Percentiles rank a stretch among this genome's conserved stretches.
Conservation (phyloP, 2,329 filamentous ascomycete genomes). For the Fusarium sp. region DNA sequence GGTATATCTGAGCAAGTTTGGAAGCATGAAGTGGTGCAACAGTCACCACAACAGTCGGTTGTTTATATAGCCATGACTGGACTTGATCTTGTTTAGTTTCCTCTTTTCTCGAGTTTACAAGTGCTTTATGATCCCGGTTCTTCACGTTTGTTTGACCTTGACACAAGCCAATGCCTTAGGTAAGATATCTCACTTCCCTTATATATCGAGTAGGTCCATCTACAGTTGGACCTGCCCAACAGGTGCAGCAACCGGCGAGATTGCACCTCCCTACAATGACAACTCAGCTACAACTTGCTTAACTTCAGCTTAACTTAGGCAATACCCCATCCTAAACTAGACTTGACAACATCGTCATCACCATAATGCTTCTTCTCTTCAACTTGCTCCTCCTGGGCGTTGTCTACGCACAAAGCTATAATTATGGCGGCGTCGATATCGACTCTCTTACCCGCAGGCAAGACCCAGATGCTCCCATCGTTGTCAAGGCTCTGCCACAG, state of each 20-base stretch:
- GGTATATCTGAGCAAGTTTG: neutral
- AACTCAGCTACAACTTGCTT: neutral
- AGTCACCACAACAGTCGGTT: neutral
- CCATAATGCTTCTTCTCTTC: slow-evolving; percentile 31
- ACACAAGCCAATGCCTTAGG: neutral
- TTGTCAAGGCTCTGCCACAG: slow-evolving; percentile 59
- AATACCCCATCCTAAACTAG: neutral
- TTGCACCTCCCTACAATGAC: neutral
- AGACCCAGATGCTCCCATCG: slow-evolving; percentile 51
- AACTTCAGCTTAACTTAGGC: neutral
- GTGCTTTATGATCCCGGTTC: neutral
- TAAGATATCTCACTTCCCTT: neutral
- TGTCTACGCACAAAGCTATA: slow-evolving; percentile 54
- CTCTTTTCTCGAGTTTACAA: neutral
- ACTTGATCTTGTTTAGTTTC: neutral
- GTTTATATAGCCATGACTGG: slow-evolving; percentile 1
- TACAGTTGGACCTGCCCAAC: slow-evolving; percentile 10
- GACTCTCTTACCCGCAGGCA: slow-evolving; percentile 57
- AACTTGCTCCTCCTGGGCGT: slow-evolving; percentile 20
- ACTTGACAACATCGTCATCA: neutral
- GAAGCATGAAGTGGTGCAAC: slow-evolving; percentile 3
- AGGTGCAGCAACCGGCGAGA: neutral
- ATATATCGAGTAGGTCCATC: neutral
- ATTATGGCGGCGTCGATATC: slow-evolving; percentile 66
- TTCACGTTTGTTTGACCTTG: neutral